These are phyloP conservation scores for Oryza australiensis DNA, from an alignment of 176 grass and related monocot genomes.

Conservation along the genomic window DNA sequence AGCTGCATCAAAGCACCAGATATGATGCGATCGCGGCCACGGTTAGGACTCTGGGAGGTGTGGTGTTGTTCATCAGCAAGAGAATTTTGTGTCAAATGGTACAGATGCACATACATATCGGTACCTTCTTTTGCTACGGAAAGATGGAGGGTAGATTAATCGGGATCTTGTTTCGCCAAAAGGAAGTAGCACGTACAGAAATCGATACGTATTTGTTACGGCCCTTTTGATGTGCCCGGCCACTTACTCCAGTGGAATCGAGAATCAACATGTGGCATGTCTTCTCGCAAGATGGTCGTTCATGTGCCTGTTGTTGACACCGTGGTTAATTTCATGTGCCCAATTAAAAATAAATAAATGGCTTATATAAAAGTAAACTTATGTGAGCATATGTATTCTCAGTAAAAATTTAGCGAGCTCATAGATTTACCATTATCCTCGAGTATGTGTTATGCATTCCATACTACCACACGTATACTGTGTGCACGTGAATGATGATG, in stretches of 20 bases:
- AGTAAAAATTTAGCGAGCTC: too few species aligned
- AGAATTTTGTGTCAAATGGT: background rate
- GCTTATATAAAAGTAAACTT: background rate
- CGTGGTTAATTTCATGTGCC: background rate
- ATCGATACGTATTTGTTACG: background rate
- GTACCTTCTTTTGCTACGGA: slow-evolving; percentile 6
- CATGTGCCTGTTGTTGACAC: background rate
- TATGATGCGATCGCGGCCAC: slow-evolving; percentile 25
- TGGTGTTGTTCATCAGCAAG: background rate
- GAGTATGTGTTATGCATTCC: too few species aligned
- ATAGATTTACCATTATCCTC: too few species aligned
- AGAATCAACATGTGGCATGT: background rate
- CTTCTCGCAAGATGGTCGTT: background rate
- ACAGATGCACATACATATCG: background rate
- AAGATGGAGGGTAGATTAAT: background rate
- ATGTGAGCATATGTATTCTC: too few species aligned
- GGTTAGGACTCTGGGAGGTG: background rate
- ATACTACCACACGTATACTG: too few species aligned
- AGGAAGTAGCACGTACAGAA: background rate
- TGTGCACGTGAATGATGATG: too few species aligned
- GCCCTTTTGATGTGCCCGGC: slow-evolving; percentile 7
- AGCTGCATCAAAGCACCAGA: background rate
- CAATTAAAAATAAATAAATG: background rate
- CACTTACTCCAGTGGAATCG: background rate
- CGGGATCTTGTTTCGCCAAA: slow-evolving; percentile 13